A percentile compares a stretch with the other conserved stretches of the same genome.
These are phyloP conservation scores for Tremellales sp. DNA, from an alignment of 1,284 basidiomycete species.

Conservation along the genomic window DNA sequence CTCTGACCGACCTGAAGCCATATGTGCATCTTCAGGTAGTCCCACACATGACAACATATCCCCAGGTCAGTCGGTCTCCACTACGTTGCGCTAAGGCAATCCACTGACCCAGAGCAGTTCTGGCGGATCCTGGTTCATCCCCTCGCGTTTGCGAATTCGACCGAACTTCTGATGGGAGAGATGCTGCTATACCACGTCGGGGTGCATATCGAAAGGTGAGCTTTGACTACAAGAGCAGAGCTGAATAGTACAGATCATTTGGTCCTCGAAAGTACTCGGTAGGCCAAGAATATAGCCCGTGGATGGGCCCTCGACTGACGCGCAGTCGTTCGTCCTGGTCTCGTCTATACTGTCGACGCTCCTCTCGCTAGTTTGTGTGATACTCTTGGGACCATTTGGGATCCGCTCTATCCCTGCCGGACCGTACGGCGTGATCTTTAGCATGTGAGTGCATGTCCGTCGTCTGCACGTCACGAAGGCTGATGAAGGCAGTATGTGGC, in stretches of 20 bases:
- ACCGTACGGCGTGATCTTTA: conserved; percentile 60
- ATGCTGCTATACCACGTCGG: conserved; percentile 70
- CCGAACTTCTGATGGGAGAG: conserved; percentile 74
- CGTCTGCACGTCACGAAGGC: neutral
- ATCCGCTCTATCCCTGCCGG: conserved; percentile 72
- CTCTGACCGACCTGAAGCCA: conserved; percentile 79
- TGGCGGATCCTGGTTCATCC: conserved; percentile 77
- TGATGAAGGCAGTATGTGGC: conserved; percentile 66
- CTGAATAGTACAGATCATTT: conserved; percentile 55
- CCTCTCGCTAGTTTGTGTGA: conserved; percentile 60
- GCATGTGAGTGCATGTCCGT: conserved; percentile 26
- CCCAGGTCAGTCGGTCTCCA: conserved; percentile 38
- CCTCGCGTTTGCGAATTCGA: conserved; percentile 74
- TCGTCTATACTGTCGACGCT: conserved; percentile 63
- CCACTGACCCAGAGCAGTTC: conserved; percentile 58
- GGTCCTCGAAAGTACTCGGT: conserved; percentile 86
- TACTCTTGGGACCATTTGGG: conserved; percentile 61
- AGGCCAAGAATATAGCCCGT: conserved; percentile 36
- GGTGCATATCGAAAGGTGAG: conserved; percentile 65
- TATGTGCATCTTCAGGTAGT: conserved; percentile 70
- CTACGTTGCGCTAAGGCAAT: neutral
- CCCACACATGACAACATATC: conserved; percentile 48
- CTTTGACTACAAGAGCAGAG: conserved; percentile 1
- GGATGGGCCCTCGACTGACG: neutral
- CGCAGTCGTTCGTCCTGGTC: conserved; percentile 69